Conservation (phyloP, 768 basidiomycete species). For the Pholiota conissans region DNA sequence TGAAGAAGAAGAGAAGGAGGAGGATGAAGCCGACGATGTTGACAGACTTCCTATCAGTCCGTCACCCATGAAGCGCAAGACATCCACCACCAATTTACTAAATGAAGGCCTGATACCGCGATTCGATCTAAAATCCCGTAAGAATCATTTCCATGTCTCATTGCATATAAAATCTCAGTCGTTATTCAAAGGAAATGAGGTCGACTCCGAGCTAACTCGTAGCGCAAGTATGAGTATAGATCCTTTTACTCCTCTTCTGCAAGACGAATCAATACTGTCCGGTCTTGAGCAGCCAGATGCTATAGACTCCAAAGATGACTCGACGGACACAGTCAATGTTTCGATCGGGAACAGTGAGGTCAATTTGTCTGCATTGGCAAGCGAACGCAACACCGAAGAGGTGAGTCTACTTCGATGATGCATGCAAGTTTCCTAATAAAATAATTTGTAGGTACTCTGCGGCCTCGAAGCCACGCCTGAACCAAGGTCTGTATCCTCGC, state of each 20-base stretch:
- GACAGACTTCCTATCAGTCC: conserved; percentile 34
- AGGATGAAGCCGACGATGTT: conserved; percentile 28
- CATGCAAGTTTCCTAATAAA: background rate
- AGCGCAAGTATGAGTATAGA: conserved; percentile 23
- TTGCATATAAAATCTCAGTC: background rate
- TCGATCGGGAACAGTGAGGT: conserved; percentile 30
- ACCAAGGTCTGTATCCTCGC: background rate
- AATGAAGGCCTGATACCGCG: conserved; percentile 33
- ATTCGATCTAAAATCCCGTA: conserved; percentile 29
- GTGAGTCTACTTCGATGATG: background rate
- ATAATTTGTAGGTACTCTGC: conserved; percentile 8
- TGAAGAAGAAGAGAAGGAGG: conserved; percentile 28
- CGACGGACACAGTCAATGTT: conserved; percentile 25
- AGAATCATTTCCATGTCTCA: background rate
- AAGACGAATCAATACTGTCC: conserved; percentile 24
- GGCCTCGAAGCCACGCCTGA: conserved; percentile 7
- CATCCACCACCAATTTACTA: conserved; percentile 1
- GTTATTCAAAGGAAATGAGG: background rate
- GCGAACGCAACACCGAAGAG: conserved; percentile 16
- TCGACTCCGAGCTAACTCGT: conserved; percentile 7
- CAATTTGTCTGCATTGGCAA: conserved; percentile 21
- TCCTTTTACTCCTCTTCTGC: conserved; percentile 22
- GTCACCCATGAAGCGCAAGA: conserved; percentile 34
- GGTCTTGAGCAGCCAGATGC: conserved; percentile 18
- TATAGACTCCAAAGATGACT: conserved; percentile 22